A percentile compares a stretch with the other conserved stretches of the same genome.
phyloP scores from a whole-genome alignment of 192 early-diverging fungal genomes.

The Thoreauomyces humboldtii region DNA sequence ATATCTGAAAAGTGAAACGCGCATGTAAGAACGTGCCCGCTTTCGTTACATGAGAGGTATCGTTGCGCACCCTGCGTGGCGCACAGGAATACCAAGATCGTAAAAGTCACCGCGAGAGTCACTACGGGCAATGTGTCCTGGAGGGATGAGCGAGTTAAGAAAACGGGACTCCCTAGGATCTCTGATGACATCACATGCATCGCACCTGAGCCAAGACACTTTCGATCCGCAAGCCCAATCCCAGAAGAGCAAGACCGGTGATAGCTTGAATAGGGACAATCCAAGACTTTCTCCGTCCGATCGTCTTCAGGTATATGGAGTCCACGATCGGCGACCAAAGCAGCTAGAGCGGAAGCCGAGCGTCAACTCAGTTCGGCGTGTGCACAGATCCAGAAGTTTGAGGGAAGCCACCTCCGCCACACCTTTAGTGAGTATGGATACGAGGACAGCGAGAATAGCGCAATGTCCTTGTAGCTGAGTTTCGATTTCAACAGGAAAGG shows the following conservation, averaged over 20 bases:
- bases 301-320: slow-evolving; percentile 70
- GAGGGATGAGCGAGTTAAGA: no score
- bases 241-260: slow-evolving; percentile 73
- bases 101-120: slow-evolving; percentile 73
- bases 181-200: no score
- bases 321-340: slow-evolving; percentile 98
- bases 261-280: slow-evolving; percentile 96
- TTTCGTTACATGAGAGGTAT: neutral
- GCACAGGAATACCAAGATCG: slow-evolving; percentile 85
- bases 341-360: slow-evolving; percentile 52
- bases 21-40: slow-evolving; percentile 41
- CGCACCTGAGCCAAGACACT: slow-evolving; percentile 56
- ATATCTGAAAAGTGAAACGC: slow-evolving; percentile 43
- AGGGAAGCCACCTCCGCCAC: neutral
- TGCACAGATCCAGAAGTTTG: slow-evolving; percentile 6
- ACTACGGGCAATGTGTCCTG: slow-evolving; percentile 62
- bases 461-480: slow-evolving; percentile 88
- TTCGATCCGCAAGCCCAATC: slow-evolving; percentile 79
- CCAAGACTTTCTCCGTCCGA: slow-evolving; percentile 96
- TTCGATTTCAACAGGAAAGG: slow-evolving; percentile 94
- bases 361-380: neutral
- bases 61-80: slow-evolving; percentile 72
- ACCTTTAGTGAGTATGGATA: slow-evolving; percentile 96
- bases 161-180: no score
- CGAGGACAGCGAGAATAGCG: slow-evolving; percentile 87